phyloP scores from a whole-genome alignment of 2,329 filamentous ascomycete genomes.

The Aureobasidium sp. region DNA sequence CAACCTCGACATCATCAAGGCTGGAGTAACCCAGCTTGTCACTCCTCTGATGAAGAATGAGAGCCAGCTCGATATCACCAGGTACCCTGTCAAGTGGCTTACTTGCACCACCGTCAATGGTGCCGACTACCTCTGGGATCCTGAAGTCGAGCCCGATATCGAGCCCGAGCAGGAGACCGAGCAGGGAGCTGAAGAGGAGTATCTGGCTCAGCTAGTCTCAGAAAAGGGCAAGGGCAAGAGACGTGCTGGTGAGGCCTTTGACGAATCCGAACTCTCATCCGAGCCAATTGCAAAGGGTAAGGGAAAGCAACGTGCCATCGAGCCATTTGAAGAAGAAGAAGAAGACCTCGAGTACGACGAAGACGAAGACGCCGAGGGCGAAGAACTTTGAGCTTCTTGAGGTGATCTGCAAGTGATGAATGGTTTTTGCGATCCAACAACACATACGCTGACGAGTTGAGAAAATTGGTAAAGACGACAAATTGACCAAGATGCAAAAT shows the following conservation, averaged over 20 bases:
- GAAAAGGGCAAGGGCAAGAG: conserved; percentile 13
- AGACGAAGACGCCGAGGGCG: neutral
- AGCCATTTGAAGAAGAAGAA: neutral
- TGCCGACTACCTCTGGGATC: conserved; percentile 10
- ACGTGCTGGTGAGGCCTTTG: neutral
- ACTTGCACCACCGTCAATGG: conserved; percentile 38
- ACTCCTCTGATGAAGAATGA: conserved; percentile 33
- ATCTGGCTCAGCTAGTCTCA: neutral
- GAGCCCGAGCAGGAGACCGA: neutral
- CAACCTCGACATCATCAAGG: conserved; percentile 37
- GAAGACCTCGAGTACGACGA: neutral
- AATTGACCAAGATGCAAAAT: neutral
- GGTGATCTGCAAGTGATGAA: neutral
- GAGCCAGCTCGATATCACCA: conserved; percentile 33
- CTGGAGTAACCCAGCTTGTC: conserved; percentile 36
- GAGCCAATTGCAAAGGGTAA: conserved; percentile 7
- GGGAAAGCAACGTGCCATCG: neutral
- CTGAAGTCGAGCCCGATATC: conserved; percentile 10
- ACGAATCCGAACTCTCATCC: neutral
- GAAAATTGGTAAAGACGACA: neutral
- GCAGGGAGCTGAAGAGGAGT: neutral
- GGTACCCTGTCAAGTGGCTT: conserved; percentile 35
- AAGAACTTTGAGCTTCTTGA: neutral
- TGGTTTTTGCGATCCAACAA: neutral
- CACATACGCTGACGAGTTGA: neutral